Conservation (phyloP, 768 basidiomycete species). For the Lanmaoa pseudosensibilis region DNA sequence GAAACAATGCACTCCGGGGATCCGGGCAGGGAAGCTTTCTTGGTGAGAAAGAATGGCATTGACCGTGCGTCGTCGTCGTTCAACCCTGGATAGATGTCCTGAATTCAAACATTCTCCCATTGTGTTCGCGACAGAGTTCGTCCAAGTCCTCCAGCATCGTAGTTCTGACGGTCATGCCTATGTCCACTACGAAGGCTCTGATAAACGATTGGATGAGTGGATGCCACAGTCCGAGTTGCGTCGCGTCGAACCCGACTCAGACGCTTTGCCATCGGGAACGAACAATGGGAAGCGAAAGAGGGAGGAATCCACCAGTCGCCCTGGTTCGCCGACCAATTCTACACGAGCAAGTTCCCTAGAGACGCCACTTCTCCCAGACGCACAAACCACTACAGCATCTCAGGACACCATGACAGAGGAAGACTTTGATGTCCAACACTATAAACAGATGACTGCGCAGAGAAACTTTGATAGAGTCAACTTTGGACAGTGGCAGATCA, state of each 20-base stretch:
- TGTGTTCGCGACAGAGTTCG: constrained; percentile 38
- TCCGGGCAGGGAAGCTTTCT: constrained; percentile 10
- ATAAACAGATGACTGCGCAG: constrained; percentile 64
- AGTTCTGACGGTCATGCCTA: constrained; percentile 48
- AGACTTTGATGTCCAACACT: constrained; percentile 66
- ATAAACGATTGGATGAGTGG: constrained; percentile 80
- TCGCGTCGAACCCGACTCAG: constrained; percentile 27
- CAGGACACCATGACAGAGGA: constrained; percentile 58
- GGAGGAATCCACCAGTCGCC: constrained; percentile 15
- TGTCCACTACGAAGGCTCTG: constrained; percentile 70
- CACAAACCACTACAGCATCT: constrained; percentile 12
- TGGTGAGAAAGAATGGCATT: constrained; percentile 35
- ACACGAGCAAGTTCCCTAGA: constrained; percentile 27
- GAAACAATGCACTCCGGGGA: constrained; percentile 14
- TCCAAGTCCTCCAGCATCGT: constrained; percentile 53
- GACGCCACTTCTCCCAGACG: constrained; percentile 4
- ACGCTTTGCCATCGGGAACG: constrained; percentile 16
- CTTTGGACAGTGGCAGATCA: constrained; percentile 84
- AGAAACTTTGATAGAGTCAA: constrained; percentile 86
- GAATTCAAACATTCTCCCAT: constrained; percentile 5
- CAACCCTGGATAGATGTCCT: constrained; percentile 11
- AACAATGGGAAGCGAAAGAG: constrained; percentile 37
- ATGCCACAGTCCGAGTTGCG: constrained; percentile 45
- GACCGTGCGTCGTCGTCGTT: constrained; percentile 36
- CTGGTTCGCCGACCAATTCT: constrained; percentile 20